Base-by-base conservation (phyloP, 306 rosid genomes). In the Malus sieversii region DNA sequence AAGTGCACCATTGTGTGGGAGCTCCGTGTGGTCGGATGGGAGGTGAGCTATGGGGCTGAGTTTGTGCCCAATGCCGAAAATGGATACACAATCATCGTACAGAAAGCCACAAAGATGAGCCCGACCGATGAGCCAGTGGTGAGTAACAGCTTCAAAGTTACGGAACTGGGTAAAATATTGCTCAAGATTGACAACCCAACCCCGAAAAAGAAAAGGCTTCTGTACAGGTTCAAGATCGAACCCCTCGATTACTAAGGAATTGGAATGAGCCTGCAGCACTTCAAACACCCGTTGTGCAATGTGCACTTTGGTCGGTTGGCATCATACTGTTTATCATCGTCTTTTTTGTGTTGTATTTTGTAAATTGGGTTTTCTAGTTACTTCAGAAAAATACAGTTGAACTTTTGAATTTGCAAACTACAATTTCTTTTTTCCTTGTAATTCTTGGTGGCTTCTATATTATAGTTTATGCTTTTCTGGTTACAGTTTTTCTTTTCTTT, bases 21-120 rank as follows among this genome's bases (percentile, higher is more conserved):
- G 92, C 91, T 95, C 66, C 89, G 98, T 3, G 98, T 95, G 5
- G 97, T 92, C 57, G 97, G 97, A 33, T 95, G 98, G 98, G 98
- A 95, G 80, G 97, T 95, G 78, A 90, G 85, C 84, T 92, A 86
- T 20, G 78, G 85, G 35, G 90, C 97, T 68, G 98, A 95, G 75
- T 95, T 95, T 79, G 92, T 90, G 73, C 98, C 98, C 0, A 85
- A 88, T 79, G 63, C 84, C 15, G 72, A 84, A 80, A 89, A 82
- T 76, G 90, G 82, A 62, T 95, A 95, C 69, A 46, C 91, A 18
- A 68, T 92, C 45, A 82, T 90, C 60, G 83, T 95, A 74, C 97
- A 90, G 68, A 95, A 95, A 88, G 16, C 96, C 61, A 85, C 80
- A 25, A 95, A 88, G 90, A 87, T 89, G 87, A 71, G 82, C 64